Conservation (phyloP, 768 basidiomycete species). For the Symmetrospora coprosmae region DNA sequence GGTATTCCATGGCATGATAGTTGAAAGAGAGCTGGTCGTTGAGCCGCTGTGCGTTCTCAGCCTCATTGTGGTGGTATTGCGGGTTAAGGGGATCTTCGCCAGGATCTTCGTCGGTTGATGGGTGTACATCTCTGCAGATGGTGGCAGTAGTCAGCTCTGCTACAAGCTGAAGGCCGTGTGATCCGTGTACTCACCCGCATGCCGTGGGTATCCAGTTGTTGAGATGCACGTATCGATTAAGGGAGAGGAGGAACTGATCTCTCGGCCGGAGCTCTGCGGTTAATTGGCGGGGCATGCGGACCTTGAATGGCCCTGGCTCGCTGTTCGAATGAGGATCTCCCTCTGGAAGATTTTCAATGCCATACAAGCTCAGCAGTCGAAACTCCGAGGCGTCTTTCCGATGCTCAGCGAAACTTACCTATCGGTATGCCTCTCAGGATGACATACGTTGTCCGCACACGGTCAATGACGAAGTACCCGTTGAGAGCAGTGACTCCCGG, state of each 20-base stretch:
- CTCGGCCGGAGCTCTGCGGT: constrained; percentile 6
- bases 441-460: constrained; percentile 1
- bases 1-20: constrained; percentile 17
- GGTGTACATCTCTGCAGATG: constrained; percentile 10
- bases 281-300: constrained; percentile 15
- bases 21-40: constrained; percentile 15
- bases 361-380: neutral
- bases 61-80: constrained; percentile 21
- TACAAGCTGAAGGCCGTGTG: neutral
- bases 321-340: constrained; percentile 19
- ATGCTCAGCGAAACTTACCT: neutral
- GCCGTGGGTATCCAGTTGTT: constrained; percentile 18
- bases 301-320: constrained; percentile 18
- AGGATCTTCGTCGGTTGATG: constrained; percentile 4
- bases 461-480: constrained; percentile 17
- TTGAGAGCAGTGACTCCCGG: constrained; percentile 18
- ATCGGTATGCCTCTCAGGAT: constrained; percentile 15
- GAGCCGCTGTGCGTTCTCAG: constrained; percentile 16
- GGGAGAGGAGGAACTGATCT: constrained; percentile 17
- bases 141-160: neutral
- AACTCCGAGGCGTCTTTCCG: no score
- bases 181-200: constrained; percentile 13
- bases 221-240: constrained; percentile 19
- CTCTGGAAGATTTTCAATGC: neutral
- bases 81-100: constrained; percentile 20